Evolutionary conservation across 495 filamentous ascomycete genomes (phyloP), one percentile per base, ranked within the genome.

Genomic region (Aspergillus panamensis): DNA sequence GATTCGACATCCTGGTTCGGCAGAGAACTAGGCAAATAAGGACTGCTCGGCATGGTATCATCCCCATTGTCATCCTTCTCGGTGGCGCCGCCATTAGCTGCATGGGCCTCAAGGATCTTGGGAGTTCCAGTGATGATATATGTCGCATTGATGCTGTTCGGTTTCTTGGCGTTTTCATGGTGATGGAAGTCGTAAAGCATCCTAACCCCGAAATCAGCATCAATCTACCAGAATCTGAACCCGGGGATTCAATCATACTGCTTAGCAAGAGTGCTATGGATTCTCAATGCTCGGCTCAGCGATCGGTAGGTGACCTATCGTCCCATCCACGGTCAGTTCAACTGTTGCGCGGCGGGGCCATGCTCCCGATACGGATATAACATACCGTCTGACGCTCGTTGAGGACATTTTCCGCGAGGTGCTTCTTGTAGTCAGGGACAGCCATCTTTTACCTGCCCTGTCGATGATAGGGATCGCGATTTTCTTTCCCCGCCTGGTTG

Each of bases 171-270:
- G 71, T 93, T 96, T 75, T 96, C 87, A 44, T 73, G 80, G 47
- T 74, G 76, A 69, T 97, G 81, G 63, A 96, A 97, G 13, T 96
- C 92, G 70, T 86, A 96, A 1, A 98, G 84, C 80, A 97, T 92
- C 63, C 92, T 94, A 48, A 12, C 6, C 13, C 31, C 8, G 39
- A 57, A 10, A 51, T 54, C 16, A 48, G 10, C 32, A 31, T 48
- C 17, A 54, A 51, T 42, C 8, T n/a, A 43, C 33, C 6, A 47
- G 16, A 32, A 13, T 19, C 20, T 13, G 10, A 52, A 14, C 0
- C 3, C 1, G 13, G 14, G 25, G 10, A 51, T n/a, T 51, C 30
- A 25, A 47, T 74, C 74, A 59, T 73, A 89, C 90, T 91, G 83
- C 73, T 96, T 96, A 3, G 91, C 91, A 14, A 79, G 66, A 66